Base-by-base conservation (phyloP, 1,139 yeast species). In the Nakaseomyces kungkrabaensis region DNA sequence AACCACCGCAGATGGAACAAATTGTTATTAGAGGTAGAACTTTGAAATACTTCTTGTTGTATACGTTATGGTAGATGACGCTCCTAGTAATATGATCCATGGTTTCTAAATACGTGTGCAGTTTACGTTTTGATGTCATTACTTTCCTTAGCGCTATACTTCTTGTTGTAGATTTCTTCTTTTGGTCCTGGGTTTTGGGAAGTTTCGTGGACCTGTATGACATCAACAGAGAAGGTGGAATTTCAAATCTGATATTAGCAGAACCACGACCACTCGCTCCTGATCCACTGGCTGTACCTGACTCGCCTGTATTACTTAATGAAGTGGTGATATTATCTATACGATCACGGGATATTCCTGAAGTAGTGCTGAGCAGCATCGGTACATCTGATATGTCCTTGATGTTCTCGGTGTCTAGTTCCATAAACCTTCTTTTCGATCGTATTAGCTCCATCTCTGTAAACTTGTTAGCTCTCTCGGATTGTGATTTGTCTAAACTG, bases 1-100 rank as follows among this genome's bases (percentile, higher is more conserved):
- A 59, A 5, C 64, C 66, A 46, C 67, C 68, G 48, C 68, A 64
- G 1, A 63, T 61, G 26, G 68, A 63, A 52, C 68, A 65, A 22
- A 59, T 58, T 1, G 64, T 63, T 27, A 65, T 63, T 34, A 64
- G 54, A 4, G 68, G 66, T 11, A 65, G 51, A 1, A 65, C 67
- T 46, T 65, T 66, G 52, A 62, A 59, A 47, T 55, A 62, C 51
- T 61, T 63, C 47, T 65, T 64, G 48, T 63, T 63, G 52, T 62
- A 62, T 31, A 63, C 65, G 44, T 62, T 62, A 43, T 59, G 57
- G 49, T 57, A 60, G 7, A 66, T 60, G 31, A 63, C 56, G 46
- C 64, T 63, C 43, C 56, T 59, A 48, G 57, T 61, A 9, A 63
- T 59, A 42, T 62, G 63, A 48, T 59, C 66, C 43, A 66, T 49